Conservation (phyloP, 2,329 filamentous ascomycete species). For the Xylaria sp. region DNA sequence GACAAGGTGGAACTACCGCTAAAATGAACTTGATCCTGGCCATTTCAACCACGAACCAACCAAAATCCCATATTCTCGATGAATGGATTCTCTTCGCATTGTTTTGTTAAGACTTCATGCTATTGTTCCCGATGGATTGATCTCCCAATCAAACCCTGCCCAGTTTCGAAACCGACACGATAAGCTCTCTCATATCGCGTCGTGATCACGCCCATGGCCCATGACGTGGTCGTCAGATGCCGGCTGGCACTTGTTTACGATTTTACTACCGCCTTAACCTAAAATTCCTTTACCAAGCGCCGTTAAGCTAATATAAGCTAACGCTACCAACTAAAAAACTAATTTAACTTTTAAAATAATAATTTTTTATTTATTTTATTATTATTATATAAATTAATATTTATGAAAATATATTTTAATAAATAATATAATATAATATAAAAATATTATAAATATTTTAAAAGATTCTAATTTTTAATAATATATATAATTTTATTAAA, state of each 20-base stretch:
- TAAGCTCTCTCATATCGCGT: not conserved
- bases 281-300: no score
- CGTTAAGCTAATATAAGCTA: no score
- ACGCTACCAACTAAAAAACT: no score
- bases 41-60: slow-evolving; percentile 22
- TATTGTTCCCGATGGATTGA: slow-evolving; percentile 18
- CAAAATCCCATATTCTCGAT: not conserved
- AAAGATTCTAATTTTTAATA: no score
- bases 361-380: no score
- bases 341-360: no score
- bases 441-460: no score
- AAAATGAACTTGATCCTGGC: slow-evolving; percentile 12
- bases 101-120: slow-evolving; percentile 28
- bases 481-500: no score
- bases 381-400: no score
- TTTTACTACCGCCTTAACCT: no score
- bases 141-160: not conserved
- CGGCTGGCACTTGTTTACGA: not conserved
- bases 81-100: slow-evolving; percentile 12
- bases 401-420: no score
- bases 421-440: no score
- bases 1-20: slow-evolving; percentile 7
- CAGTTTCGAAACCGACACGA: slow-evolving; percentile 10
- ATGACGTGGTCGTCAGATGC: not conserved
- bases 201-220: not conserved